Percentiles rank a stretch among this genome's conserved stretches.
Conservation (phyloP, 352 stramenopile species). For the Pythium folliculosum region DNA sequence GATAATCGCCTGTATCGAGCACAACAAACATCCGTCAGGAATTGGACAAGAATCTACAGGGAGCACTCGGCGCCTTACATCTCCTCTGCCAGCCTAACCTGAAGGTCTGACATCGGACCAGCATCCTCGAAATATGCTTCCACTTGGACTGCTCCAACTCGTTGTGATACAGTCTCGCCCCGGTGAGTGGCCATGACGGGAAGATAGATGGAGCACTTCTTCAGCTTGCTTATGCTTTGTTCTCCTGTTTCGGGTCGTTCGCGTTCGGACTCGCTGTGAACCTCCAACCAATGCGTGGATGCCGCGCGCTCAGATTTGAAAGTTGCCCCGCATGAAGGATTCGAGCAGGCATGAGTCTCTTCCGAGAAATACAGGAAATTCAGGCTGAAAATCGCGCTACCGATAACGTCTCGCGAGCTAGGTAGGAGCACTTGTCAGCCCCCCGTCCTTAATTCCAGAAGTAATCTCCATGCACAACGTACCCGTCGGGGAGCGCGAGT, state of each 20-base stretch:
- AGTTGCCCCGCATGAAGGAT: constrained; percentile 32
- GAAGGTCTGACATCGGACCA: constrained; percentile 21
- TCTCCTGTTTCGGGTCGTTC: background rate
- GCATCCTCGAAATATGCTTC: constrained; percentile 30
- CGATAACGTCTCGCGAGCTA: constrained; percentile 28
- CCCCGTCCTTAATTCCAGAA: no score
- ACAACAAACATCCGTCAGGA: background rate
- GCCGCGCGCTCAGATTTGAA: constrained; percentile 37
- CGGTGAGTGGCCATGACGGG: constrained; percentile 35
- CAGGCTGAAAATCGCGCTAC: constrained; percentile 62
- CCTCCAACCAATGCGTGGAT: constrained; percentile 42
- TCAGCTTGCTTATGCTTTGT: constrained; percentile 18
- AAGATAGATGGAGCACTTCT: constrained; percentile 66
- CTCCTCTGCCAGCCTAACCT: constrained; percentile 22
- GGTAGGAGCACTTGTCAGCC: background rate
- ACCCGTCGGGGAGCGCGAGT: constrained; percentile 20
- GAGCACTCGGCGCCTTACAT: constrained; percentile 11
- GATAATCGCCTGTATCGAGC: constrained; percentile 6
- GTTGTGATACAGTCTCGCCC: background rate
- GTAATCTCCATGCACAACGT: background rate
- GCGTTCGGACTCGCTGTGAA: constrained; percentile 20
- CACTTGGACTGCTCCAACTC: constrained; percentile 23
- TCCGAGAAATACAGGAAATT: constrained; percentile 75
- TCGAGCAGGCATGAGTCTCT: constrained; percentile 45
- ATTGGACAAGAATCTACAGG: background rate